phyloP scores from a whole-genome alignment of 1,284 basidiomycete genomes.

The Meripilus lineatus region DNA sequence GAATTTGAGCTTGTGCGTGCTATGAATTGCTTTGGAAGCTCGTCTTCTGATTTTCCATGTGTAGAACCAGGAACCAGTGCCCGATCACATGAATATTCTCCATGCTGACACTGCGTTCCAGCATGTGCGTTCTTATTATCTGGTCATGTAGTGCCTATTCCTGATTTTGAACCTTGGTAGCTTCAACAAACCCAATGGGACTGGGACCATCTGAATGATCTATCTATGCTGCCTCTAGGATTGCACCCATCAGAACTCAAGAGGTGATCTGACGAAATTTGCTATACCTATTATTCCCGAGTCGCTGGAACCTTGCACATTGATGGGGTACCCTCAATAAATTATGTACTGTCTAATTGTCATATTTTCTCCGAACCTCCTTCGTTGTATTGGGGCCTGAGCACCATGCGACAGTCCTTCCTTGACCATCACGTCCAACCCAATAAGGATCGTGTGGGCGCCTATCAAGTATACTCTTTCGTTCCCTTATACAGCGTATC shows the following conservation, averaged over 20 bases:
- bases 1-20: constrained; percentile 50
- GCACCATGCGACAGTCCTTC: no score
- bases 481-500: no score
- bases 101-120: constrained; percentile 42
- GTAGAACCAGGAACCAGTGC: constrained; percentile 55
- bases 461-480: no score
- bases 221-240: constrained; percentile 52
- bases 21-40: constrained; percentile 2
- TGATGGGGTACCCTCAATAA: no score
- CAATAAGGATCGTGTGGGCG: no score
- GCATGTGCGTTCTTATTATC: constrained; percentile 44
- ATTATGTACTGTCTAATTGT: no score
- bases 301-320: no score
- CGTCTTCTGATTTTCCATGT: constrained; percentile 11
- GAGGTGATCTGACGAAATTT: no score
- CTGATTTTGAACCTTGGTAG: constrained; percentile 22
- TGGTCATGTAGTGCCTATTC: constrained; percentile 11
- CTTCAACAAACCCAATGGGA: constrained; percentile 39
- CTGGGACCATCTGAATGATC: constrained; percentile 31
- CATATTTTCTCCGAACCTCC: no score
- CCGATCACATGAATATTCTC: constrained; percentile 72
- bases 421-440: no score
- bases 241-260: constrained; percentile 34
- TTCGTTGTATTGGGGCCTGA: no score
- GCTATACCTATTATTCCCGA: no score